Conservation (phyloP, 2,329 filamentous ascomycete species). For the Pseudogymnoascus sp. region DNA sequence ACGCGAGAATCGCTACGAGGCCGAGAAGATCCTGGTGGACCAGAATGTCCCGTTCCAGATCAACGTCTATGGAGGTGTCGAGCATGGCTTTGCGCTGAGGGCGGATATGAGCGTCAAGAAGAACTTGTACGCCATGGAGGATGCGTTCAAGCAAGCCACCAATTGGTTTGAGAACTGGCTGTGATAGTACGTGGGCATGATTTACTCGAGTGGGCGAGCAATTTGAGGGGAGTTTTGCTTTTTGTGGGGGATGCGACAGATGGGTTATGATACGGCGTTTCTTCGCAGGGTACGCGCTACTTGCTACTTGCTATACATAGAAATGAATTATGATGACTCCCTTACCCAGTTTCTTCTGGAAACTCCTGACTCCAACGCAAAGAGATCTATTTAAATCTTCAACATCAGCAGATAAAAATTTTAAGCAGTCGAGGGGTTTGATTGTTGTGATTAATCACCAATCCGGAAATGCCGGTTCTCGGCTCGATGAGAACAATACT, state of each 20-base stretch:
- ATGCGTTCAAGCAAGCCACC: slow-evolving; percentile 70
- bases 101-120: slow-evolving; percentile 49
- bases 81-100: slow-evolving; percentile 69
- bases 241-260: neutral
- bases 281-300: neutral
- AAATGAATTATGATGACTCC: slow-evolving; percentile 1
- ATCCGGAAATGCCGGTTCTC: neutral
- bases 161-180: slow-evolving; percentile 62
- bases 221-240: neutral
- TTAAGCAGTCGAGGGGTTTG: neutral
- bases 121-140: slow-evolving; percentile 66
- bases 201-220: neutral
- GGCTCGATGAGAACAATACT: neutral
- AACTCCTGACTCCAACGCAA: neutral
- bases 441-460: neutral
- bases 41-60: slow-evolving; percentile 54
- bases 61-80: slow-evolving; percentile 61
- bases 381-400: neutral
- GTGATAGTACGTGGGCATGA: neutral
- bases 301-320: neutral
- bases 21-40: slow-evolving; percentile 52
- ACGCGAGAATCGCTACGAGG: slow-evolving; percentile 51
- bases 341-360: neutral
- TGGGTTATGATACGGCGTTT: neutral
- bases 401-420: neutral